A percentile compares a stretch with the other conserved stretches of the same genome.
Conservation (phyloP, 2,329 filamentous ascomycete genomes). For the Ophiostoma ulmi region DNA sequence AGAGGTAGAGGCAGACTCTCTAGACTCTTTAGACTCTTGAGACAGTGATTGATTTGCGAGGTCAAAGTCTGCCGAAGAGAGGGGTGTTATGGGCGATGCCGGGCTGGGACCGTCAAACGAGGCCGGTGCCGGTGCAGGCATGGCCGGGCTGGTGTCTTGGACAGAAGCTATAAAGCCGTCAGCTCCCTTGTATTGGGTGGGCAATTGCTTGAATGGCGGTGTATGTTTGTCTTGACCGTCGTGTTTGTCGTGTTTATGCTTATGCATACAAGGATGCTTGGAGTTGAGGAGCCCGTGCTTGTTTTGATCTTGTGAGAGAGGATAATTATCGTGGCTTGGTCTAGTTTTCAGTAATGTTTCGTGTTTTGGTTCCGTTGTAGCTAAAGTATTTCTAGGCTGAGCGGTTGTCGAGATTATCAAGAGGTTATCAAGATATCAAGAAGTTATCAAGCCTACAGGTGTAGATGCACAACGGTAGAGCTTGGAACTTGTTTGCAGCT, state of each 20-base stretch:
- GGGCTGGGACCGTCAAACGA: not conserved
- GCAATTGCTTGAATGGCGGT: not conserved
- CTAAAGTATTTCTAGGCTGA: not conserved
- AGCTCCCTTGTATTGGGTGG: not conserved
- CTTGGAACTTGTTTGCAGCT: not conserved
- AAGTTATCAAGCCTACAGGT: not conserved
- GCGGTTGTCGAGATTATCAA: not conserved
- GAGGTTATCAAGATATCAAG: too few species aligned
- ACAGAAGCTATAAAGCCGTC: slow-evolving; percentile 1
- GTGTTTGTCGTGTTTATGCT: not conserved
- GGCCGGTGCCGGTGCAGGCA: not conserved
- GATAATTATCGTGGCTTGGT: not conserved
- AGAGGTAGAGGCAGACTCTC: not conserved
- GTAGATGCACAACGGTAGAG: not conserved
- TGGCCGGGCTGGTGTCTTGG: not conserved
- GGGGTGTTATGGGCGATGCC: slow-evolving; percentile 1
- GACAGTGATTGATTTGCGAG: not conserved
- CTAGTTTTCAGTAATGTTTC: not conserved
- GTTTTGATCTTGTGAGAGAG: not conserved
- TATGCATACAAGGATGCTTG: not conserved
- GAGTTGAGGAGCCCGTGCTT: not conserved
- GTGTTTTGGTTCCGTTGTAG: not conserved
- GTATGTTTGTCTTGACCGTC: not conserved
- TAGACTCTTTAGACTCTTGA: not conserved
- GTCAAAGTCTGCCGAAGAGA: not conserved